A percentile compares a stretch with the other conserved stretches of the same genome.
These are phyloP conservation scores for Candida oleophila DNA, from an alignment of 805 yeast species.

Conservation along the genomic window DNA sequence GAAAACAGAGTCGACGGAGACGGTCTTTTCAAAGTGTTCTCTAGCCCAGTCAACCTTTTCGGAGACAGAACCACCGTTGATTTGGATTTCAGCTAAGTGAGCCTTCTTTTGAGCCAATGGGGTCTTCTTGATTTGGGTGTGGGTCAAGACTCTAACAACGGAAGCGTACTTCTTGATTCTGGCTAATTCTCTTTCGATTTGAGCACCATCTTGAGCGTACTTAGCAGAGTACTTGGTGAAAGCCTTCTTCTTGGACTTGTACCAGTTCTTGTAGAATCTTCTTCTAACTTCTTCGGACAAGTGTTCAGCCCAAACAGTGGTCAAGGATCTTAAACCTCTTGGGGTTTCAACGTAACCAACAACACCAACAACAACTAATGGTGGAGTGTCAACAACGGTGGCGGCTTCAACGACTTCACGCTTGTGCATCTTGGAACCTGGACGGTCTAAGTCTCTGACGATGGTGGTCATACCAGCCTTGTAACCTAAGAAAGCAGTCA, in stretches of 20 bases:
- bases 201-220: slow-evolving; percentile 88
- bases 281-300: slow-evolving; percentile 98
- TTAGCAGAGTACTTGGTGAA: slow-evolving; percentile 99
- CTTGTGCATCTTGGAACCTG: slow-evolving; percentile 99
- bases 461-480: slow-evolving; percentile 99
- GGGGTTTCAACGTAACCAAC: slow-evolving; percentile 99
- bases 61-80: slow-evolving; percentile 98
- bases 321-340: slow-evolving; percentile 98
- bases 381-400: slow-evolving; percentile 98
- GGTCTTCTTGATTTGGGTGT: slow-evolving; percentile 99
- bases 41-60: slow-evolving; percentile 99
- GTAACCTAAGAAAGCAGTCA: slow-evolving; percentile 99
- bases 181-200: slow-evolving; percentile 93
- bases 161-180: slow-evolving; percentile 98
- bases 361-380: slow-evolving; percentile 98
- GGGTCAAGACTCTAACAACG: slow-evolving; percentile 98
- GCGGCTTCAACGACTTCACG: slow-evolving; percentile 99
- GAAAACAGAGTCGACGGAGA: slow-evolving; percentile 90
- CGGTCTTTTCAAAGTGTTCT: slow-evolving; percentile 99
- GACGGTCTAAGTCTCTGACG: slow-evolving; percentile 99
- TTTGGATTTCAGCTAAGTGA: slow-evolving; percentile 98
- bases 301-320: slow-evolving; percentile 99
- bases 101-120: slow-evolving; percentile 99
- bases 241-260: slow-evolving; percentile 99
- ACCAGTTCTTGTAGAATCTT: slow-evolving; percentile 99